phyloP scores from a whole-genome alignment of 768 basidiomycete species.

The Hydnum rufescens region DNA sequence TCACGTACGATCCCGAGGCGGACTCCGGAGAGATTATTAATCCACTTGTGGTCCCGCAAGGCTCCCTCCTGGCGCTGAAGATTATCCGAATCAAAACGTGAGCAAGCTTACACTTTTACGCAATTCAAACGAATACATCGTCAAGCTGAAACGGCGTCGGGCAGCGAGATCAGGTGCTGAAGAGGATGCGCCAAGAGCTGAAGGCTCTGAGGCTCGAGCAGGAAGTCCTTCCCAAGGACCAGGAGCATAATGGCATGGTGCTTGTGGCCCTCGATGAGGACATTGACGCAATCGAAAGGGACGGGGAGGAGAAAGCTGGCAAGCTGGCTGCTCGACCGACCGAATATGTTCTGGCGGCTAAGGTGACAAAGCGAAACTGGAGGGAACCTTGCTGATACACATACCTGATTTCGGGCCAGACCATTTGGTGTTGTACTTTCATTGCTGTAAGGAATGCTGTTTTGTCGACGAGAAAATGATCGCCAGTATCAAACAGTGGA shows the following conservation, averaged over 20 bases:
- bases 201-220: constrained; percentile 26
- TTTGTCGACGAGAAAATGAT: too few relatives aligned
- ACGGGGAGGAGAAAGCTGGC: background rate
- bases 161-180: constrained; percentile 63
- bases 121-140: constrained; percentile 79
- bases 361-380: too few relatives aligned
- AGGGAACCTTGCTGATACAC: too few relatives aligned
- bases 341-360: too few relatives aligned
- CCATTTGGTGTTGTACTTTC: too few relatives aligned
- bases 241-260: background rate
- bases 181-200: constrained; percentile 44
- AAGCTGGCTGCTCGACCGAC: background rate
- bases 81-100: constrained; percentile 89
- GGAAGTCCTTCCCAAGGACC: background rate
- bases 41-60: constrained; percentile 81
- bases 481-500: too few relatives aligned
- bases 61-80: constrained; percentile 33
- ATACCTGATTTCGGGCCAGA: too few relatives aligned
- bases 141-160: constrained; percentile 57
- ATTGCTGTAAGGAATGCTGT: too few relatives aligned
- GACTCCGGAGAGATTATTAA: constrained; percentile 53
- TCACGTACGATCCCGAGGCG: constrained; percentile 37
- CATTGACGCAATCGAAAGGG: constrained; percentile 4
- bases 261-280: constrained; percentile 1
- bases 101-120: constrained; percentile 83